These are phyloP conservation scores for Lichtheimia corymbifera DNA, from an alignment of 371 early-diverging fungal genomes.

Conservation along the genomic window DNA sequence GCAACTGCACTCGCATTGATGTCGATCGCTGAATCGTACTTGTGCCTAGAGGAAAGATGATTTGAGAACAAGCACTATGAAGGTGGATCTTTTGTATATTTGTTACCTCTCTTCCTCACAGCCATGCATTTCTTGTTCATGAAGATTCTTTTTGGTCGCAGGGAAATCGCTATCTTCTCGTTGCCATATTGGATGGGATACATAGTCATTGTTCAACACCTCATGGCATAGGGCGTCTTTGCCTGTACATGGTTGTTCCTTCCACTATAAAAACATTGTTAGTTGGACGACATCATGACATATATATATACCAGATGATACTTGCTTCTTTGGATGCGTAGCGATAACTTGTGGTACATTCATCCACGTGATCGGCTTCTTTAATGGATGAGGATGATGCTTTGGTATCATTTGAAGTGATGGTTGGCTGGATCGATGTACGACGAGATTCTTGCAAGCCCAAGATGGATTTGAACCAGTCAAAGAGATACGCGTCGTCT, in stretches of 20 bases:
- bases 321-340: neutral
- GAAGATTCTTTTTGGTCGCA: neutral
- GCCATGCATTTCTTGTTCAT: neutral
- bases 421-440: neutral
- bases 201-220: neutral
- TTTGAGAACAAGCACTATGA: too few species aligned
- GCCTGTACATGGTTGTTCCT: neutral
- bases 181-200: slow-evolving; percentile 1
- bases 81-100: neutral
- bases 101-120: neutral
- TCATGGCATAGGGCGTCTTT: neutral
- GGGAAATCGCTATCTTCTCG: slow-evolving; percentile 1
- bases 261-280: neutral
- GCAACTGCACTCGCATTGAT: neutral
- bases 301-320: neutral
- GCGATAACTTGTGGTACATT: neutral
- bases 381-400: neutral
- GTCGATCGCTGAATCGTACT: neutral
- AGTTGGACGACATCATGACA: neutral
- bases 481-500: neutral
- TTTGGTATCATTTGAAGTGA: neutral
- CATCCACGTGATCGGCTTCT: neutral
- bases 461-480: slow-evolving; percentile 1
- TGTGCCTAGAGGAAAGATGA: too few species aligned
- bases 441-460: neutral